Evolutionary conservation across 164 flowering plant genomes (phyloP).

Genomic region (Pachysandra terminalis): DNA sequence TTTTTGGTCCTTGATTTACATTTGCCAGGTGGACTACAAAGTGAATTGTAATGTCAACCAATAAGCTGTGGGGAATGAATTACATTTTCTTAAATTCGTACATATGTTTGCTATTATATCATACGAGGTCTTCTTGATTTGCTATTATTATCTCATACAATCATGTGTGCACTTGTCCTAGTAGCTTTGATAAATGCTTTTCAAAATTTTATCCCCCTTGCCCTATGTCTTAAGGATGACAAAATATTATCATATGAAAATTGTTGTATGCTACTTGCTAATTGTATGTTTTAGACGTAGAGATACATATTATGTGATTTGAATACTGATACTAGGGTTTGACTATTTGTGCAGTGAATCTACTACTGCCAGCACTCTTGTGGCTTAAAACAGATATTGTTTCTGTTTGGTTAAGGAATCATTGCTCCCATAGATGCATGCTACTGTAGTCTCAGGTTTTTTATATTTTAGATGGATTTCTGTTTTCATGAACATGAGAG

Average conservation of each 20-base stretch:
- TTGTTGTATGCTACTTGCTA: not conserved
- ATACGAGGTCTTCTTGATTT: too few species aligned
- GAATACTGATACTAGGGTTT: not conserved
- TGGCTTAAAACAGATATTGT: conserved; percentile 6
- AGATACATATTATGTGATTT: not conserved
- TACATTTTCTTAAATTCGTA: not conserved
- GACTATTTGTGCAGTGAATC: conserved; percentile 19
- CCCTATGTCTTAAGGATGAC: too few species aligned
- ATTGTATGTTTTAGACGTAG: too few species aligned
- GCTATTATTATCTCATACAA: not conserved
- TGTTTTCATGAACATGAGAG: not conserved
- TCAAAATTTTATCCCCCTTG: not conserved
- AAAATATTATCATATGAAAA: not conserved
- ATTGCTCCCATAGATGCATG: too few species aligned
- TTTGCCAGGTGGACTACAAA: too few species aligned
- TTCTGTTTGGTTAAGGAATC: too few species aligned
- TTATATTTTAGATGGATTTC: not conserved
- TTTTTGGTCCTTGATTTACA: too few species aligned
- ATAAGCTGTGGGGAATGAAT: too few species aligned
- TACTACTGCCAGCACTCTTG: conserved; percentile 27
- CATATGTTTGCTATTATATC: not conserved
- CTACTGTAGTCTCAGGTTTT: too few species aligned
- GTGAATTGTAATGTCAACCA: too few species aligned
- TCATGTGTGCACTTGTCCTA: too few species aligned
- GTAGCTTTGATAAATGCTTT: not conserved